Conservation (phyloP, 257 asterid genomes). For the Solanum ahanhuiri region DNA sequence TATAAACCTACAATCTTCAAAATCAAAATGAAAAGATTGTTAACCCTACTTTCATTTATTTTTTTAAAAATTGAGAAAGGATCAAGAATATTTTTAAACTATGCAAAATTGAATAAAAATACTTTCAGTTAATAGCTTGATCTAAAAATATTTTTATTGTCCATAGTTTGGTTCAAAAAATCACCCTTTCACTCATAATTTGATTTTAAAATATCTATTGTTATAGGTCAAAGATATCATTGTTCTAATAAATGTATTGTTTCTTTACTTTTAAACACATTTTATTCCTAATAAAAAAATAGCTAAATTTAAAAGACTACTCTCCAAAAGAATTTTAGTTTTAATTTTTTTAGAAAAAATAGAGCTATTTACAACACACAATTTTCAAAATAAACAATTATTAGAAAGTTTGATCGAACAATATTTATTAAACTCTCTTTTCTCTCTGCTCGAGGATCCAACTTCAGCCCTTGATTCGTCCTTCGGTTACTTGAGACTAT, state of each 20-base stretch:
- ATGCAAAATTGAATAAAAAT: neutral
- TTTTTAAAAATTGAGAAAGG: neutral
- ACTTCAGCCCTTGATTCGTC: neutral
- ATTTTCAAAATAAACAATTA: neutral
- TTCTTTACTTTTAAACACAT: neutral
- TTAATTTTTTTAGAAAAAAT: neutral
- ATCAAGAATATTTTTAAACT: neutral
- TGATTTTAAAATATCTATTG: neutral
- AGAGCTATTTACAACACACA: neutral
- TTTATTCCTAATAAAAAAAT: neutral
- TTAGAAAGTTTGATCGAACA: neutral
- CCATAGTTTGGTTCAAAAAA: neutral
- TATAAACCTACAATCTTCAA: too few species aligned
- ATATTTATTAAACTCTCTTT: too few species aligned
- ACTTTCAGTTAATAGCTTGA: accelerated
- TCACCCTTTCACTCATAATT: neutral
- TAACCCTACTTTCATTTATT: neutral
- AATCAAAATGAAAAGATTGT: neutral
- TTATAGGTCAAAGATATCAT: neutral
- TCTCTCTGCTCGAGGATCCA: neutral
- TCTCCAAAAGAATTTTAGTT: neutral
- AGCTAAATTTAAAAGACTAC: neutral
- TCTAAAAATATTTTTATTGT: accelerated
- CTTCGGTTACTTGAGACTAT: neutral
- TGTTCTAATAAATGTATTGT: neutral